phyloP scores from a whole-genome alignment of 371 early-diverging fungal species.

The Globomyces sp. region DNA sequence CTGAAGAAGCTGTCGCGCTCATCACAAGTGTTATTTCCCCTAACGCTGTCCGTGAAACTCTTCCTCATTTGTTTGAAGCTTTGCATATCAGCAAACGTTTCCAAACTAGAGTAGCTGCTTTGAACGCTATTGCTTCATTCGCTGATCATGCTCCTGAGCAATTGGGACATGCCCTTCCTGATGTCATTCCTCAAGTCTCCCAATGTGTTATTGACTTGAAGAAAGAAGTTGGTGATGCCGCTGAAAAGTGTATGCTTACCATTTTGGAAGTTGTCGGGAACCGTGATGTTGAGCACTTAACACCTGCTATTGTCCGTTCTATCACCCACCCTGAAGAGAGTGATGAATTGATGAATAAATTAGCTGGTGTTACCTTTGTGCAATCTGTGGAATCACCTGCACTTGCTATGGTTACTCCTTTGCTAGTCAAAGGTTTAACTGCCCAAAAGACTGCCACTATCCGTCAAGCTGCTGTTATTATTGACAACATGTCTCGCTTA shows the following conservation, averaged over 20 bases:
- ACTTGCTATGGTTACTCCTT: slow-evolving; percentile 78
- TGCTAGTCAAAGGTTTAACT: slow-evolving; percentile 72
- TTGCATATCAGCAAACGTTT: slow-evolving; percentile 53
- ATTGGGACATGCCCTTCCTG: slow-evolving; percentile 40
- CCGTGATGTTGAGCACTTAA: slow-evolving; percentile 25
- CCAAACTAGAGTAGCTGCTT: slow-evolving; percentile 70
- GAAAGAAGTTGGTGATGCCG: slow-evolving; percentile 32
- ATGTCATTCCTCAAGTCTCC: slow-evolving; percentile 46
- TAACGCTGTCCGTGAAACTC: slow-evolving; percentile 26
- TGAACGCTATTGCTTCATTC: slow-evolving; percentile 58
- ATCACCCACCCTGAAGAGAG: slow-evolving; percentile 76
- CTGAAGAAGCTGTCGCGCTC: slow-evolving; percentile 18
- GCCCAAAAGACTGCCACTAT: slow-evolving; percentile 51
- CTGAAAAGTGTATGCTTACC: slow-evolving; percentile 22
- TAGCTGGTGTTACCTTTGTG: slow-evolving; percentile 79
- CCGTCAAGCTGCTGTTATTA: slow-evolving; percentile 79
- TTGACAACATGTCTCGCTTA: slow-evolving; percentile 85
- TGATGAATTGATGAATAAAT: slow-evolving; percentile 66
- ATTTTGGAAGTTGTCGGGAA: slow-evolving; percentile 29
- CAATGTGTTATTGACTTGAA: slow-evolving; percentile 44
- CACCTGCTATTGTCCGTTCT: slow-evolving; percentile 54
- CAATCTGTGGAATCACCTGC: slow-evolving; percentile 75
- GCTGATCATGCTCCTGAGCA: slow-evolving; percentile 56
- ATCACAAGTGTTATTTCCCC: slow-evolving; percentile 25
- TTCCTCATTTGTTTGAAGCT: slow-evolving; percentile 58